Percentiles rank a stretch among this genome's conserved stretches.
phyloP scores from a whole-genome alignment of 495 filamentous ascomycete species.

The Aspergillus diversus region DNA sequence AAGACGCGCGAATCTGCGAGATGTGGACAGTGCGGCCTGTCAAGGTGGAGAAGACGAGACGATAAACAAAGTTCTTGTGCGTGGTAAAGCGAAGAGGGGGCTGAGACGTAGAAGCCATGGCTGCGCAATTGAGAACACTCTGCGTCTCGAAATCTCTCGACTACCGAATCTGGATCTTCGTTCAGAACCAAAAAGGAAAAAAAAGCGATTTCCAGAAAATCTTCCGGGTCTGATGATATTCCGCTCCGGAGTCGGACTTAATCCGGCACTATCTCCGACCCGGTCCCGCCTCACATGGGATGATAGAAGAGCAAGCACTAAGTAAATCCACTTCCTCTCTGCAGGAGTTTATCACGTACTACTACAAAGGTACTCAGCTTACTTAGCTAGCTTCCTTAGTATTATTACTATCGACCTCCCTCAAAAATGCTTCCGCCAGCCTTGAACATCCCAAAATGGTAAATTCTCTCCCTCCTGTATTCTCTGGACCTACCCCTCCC shows the following conservation, averaged over 20 bases:
- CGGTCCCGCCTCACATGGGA: not conserved
- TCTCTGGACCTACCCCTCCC: constrained; percentile 26
- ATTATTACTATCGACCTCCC: no score
- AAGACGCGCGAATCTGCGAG: constrained; percentile 87
- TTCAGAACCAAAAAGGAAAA: not conserved
- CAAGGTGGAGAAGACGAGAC: constrained; percentile 87
- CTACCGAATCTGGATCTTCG: not conserved
- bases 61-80: constrained; percentile 79
- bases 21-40: constrained; percentile 89
- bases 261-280: constrained; percentile 25
- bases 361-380: not conserved
- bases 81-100: constrained; percentile 71
- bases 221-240: constrained; percentile 23
- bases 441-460: constrained; percentile 88
- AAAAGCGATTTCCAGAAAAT: constrained; percentile 26
- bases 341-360: not conserved
- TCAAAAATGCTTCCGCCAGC: constrained; percentile 45
- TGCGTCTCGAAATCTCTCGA: constrained; percentile 23
- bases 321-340: not conserved
- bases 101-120: constrained; percentile 50
- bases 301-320: not conserved
- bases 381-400: no score
- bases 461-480: constrained; percentile 22
- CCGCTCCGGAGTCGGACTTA: constrained; percentile 15
- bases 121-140: constrained; percentile 21